phyloP scores from a whole-genome alignment of 495 filamentous ascomycete species.

The Hypoxylon lienhwacheense region DNA sequence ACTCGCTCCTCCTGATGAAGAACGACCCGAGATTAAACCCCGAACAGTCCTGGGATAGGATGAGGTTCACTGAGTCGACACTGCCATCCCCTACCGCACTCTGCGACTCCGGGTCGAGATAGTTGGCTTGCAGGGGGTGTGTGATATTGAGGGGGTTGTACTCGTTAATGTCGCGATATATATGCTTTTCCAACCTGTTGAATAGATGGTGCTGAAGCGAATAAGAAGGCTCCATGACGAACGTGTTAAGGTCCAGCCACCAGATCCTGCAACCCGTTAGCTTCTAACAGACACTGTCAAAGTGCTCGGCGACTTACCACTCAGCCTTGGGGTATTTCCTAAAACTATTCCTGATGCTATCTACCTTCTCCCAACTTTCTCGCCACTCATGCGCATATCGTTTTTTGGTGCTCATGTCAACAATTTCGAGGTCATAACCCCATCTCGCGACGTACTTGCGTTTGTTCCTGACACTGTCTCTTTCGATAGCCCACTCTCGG shows the following conservation, averaged over 20 bases:
- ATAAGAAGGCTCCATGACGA: constrained; percentile 94
- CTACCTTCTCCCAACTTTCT: constrained; percentile 99
- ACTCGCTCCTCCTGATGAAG: constrained; percentile 79
- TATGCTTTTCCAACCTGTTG: constrained; percentile 68
- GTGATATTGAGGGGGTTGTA: constrained; percentile 95
- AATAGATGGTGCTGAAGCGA: constrained; percentile 91
- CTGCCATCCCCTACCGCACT: constrained; percentile 76
- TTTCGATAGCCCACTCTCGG: constrained; percentile 96
- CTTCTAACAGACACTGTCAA: constrained; percentile 3
- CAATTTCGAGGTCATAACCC: constrained; percentile 95
- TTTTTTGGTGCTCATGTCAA: constrained; percentile 98
- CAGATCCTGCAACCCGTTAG: constrained; percentile 74
- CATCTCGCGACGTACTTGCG: constrained; percentile 80
- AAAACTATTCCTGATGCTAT: constrained; percentile 88
- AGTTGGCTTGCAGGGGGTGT: constrained; percentile 71
- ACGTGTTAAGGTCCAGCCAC: constrained; percentile 98
- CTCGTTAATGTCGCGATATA: constrained; percentile 94
- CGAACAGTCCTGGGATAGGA: constrained; percentile 90
- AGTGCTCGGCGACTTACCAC: constrained; percentile 63
- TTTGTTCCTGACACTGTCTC: constrained; percentile 95
- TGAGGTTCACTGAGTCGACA: constrained; percentile 74
- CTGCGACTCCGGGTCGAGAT: constrained; percentile 71
- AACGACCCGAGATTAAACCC: constrained; percentile 98
- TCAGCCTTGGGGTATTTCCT: constrained; percentile 93
- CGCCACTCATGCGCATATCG: constrained; percentile 98